phyloP scores from a whole-genome alignment of 768 basidiomycete species.

The Guyanaporus albipodus region DNA sequence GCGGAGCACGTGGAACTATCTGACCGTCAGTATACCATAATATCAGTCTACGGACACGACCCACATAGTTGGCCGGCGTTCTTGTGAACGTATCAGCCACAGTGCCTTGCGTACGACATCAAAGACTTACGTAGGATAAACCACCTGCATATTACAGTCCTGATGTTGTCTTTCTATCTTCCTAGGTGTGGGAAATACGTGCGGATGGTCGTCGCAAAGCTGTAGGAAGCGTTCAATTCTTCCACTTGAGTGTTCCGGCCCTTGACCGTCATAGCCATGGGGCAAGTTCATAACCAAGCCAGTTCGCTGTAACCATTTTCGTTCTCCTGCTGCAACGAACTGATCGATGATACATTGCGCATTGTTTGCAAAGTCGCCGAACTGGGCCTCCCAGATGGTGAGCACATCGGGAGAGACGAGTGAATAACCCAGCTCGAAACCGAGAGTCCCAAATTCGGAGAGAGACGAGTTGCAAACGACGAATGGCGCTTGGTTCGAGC shows the following conservation, averaged over 20 bases:
- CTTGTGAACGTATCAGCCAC: conserved; percentile 35
- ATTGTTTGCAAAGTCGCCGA: conserved; percentile 97
- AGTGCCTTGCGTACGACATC: not conserved
- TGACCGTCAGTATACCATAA: conserved; percentile 10
- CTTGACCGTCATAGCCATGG: conserved; percentile 98
- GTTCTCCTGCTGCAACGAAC: conserved; percentile 95
- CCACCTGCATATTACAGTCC: conserved; percentile 99
- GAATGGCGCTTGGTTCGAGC: conserved; percentile 85
- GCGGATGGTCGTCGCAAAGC: conserved; percentile 95
- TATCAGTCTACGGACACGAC: not conserved
- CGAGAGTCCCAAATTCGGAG: conserved; percentile 91
- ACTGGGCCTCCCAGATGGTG: conserved; percentile 98
- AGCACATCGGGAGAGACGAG: conserved; percentile 91
- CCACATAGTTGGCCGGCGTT: conserved; percentile 90
- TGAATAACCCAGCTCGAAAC: conserved; percentile 98
- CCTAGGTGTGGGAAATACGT: conserved; percentile 81
- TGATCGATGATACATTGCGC: conserved; percentile 99
- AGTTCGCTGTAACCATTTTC: conserved; percentile 95
- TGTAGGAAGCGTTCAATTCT: conserved; percentile 96
- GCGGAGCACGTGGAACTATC: conserved; percentile 91
- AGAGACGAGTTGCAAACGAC: conserved; percentile 96
- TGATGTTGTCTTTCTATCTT: conserved; percentile 95
- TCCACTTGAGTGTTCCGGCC: conserved; percentile 96
- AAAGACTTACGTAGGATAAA: conserved; percentile 82
- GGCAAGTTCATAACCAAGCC: conserved; percentile 87